Base-by-base conservation (phyloP, 345 rosid species). In the Bruguiera sexangula region DNA sequence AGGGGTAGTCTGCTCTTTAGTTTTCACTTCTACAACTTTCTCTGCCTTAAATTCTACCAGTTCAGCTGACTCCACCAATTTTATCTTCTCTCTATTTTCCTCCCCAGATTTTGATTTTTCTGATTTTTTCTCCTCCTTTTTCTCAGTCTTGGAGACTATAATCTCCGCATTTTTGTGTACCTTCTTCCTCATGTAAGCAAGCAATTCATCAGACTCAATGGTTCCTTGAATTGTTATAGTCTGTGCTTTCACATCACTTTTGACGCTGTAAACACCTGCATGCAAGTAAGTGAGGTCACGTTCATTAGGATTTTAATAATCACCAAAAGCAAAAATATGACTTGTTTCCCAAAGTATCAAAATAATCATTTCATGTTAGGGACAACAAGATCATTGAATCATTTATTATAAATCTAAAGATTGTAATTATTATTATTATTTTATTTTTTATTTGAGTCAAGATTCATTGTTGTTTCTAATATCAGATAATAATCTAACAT, bases 101-200 rank as follows among this genome's bases (percentile, higher is more conserved):
- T 39, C 15, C 15, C 15, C 48, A 9, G 65, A 76, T 69, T 77
- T 82, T 11, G 24, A 37, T 66, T 77, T 75, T 59, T 56, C 69
- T 67, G 37, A 78, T 69, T 72, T 74, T 75, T 69, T 76, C 34
- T 67, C 73, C 46, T 80, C 53, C 5, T 77, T 82, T 27, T 62
- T 69, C 51, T 76, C 82, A 0, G 69, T 60, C 63, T 80, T 77
- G 24, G 92, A 75, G 60, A 79, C 67, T 66, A 90, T 19, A 24
- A 90, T 83, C 81, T 88, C 88, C 26, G 93, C 93, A 72, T 83
- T 85, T 69, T 90, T 90, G 70, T 88, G 86, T 76, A 85, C 85
- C 50, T 84, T 85, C 67, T 79, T 81, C 48, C 69, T 76, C 34
- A 90, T 69, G 79, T 85, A 87, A 2, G 81, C 69, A 20, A 82